Conservation (phyloP, 2,329 filamentous ascomycete genomes). For the Tolypocladium album region DNA sequence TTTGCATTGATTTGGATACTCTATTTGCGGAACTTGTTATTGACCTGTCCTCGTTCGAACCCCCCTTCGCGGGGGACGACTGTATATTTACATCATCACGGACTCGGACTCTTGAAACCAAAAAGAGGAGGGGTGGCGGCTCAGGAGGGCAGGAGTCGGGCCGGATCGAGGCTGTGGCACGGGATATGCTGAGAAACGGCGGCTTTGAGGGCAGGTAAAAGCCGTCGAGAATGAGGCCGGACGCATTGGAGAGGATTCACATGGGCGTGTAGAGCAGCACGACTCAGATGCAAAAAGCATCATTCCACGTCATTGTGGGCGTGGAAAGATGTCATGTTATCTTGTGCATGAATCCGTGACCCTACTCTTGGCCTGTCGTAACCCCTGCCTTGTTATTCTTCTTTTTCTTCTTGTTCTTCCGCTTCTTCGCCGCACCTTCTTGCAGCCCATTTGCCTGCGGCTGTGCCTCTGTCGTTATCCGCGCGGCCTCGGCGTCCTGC, state of each 20-base stretch:
- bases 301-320: neutral
- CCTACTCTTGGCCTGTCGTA: neutral
- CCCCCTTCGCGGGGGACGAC: neutral
- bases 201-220: neutral
- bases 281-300: neutral
- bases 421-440: slow-evolving; percentile 3
- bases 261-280: neutral
- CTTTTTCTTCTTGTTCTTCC: slow-evolving; percentile 16
- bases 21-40: neutral
- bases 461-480: neutral
- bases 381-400: neutral
- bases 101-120: neutral
- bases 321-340: neutral
- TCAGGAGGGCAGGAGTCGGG: neutral
- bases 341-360: neutral
- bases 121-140: neutral
- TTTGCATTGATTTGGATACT: neutral
- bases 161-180: neutral
- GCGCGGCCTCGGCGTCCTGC: neutral
- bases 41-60: neutral
- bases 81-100: neutral
- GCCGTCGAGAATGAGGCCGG: neutral
- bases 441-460: neutral
- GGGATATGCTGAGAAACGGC: neutral
- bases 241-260: neutral